Evolutionary conservation across 495 filamentous ascomycete species (phyloP), one percentile per base, ranked within the genome.

Genomic region (Talaromyces ruber): DNA sequence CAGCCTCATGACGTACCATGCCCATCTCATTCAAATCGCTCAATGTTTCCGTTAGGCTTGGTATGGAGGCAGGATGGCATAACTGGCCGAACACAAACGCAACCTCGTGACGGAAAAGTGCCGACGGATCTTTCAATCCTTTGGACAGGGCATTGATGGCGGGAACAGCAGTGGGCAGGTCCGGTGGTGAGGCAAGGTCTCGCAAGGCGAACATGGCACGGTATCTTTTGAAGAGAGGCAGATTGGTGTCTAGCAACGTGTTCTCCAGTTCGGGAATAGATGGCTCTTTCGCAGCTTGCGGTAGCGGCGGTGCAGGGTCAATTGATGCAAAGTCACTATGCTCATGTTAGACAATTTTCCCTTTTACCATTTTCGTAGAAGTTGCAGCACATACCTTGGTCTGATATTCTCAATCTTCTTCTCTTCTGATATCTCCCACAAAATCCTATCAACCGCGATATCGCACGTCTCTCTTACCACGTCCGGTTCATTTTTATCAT

Each of bases 61-160:
- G 92, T 67, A 99, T 95, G 0, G 90, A 94, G n/a, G 93, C 92
- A 1, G 95, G 94, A 71, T 98, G 93, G 58, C 88, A 90, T 26
- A 99, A 81, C 68, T 99, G 95, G 24, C 94, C 94, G 66, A 97
- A 99, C 11, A 99, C 93, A 70, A 99, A 99, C 11, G 95, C 94
- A 66, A 98, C 90, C 70, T 99, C 94, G 74, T 99, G 94, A 62
- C 94, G 84, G 80, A 99, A 97, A n/a, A 99, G 84, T 21, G 92
- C 91, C 47, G 91, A 96, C 9, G 85, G 80, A 71, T 99, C 94
- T 7, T 79, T 78, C 67, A 99, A 87, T 2, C 94, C 95, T 67
- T 84, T 86, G n/a, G 93, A 89, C 53, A 99, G 79, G 6, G 92
- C 88, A 54, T 87, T 81, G 60, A 99, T 81, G 39, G 94, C 93